Evolutionary conservation across 2,329 filamentous ascomycete species (phyloP).

Genomic region (Cadophora sp.): DNA sequence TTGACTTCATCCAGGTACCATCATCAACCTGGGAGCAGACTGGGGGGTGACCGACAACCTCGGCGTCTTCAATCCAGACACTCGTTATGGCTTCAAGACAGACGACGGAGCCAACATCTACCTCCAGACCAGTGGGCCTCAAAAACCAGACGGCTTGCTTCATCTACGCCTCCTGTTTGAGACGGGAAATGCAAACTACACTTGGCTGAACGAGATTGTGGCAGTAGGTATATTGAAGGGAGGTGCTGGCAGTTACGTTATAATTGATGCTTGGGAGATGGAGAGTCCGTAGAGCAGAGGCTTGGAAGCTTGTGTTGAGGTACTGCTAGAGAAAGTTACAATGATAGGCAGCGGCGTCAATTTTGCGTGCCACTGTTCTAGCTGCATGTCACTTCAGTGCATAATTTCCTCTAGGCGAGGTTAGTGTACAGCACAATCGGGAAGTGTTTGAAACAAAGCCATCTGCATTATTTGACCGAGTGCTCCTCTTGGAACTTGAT

Average conservation of each 20-base stretch:
- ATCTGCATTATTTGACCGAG: too few species aligned
- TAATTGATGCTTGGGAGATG: constrained; percentile 16
- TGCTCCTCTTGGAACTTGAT: too few species aligned
- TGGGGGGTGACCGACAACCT: constrained; percentile 16
- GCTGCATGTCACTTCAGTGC: too few species aligned
- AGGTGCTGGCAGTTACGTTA: background rate
- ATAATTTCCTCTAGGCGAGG: too few species aligned
- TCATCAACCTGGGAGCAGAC: constrained; percentile 22
- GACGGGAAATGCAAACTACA: constrained; percentile 22
- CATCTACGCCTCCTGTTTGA: constrained; percentile 18
- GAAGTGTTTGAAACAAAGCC: too few species aligned
- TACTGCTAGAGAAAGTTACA: background rate
- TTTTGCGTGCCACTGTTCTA: background rate
- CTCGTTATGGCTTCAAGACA: constrained; percentile 16
- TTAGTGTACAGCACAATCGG: too few species aligned
- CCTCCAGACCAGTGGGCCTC: constrained; percentile 14
- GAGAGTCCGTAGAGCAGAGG: background rate
- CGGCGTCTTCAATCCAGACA: constrained; percentile 19
- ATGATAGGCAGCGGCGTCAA: background rate
- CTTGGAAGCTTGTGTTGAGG: background rate
- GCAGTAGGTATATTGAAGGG: constrained; percentile 18
- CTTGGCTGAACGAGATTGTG: constrained; percentile 24
- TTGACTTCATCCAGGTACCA: background rate
- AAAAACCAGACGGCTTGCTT: background rate
- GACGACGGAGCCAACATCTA: constrained; percentile 25